Base-by-base conservation (phyloP, 2,329 filamentous ascomycete species). In the Hirsutella rhossiliensis region DNA sequence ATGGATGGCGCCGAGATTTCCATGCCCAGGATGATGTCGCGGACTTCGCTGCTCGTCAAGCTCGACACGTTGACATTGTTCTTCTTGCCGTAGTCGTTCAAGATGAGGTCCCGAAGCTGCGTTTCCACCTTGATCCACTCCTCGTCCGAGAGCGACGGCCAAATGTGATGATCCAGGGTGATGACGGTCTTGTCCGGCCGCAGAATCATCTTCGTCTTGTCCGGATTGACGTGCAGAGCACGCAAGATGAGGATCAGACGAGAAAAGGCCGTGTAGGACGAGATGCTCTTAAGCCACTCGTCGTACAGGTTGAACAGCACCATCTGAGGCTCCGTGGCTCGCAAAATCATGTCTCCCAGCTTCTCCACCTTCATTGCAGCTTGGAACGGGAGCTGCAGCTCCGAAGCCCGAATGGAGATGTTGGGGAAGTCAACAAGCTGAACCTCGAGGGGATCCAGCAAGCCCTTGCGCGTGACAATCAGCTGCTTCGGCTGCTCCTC, bases 41-140 rank as follows among this genome's bases (percentile, higher is more conserved):
- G 82, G 42, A 98, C 92, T 77, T 98, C 92, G 56, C 86, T 95
- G 60, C 81, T 95, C 1, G 92, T 98, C 65, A 98, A 73, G 62
- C 88, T 95, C 15, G 94, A 94, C 12, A 92, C 90, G 56, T 98
- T 98, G 70, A 98, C 92, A 55, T 97, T 98, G 72, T 98, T 98
- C 77, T 98, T 98, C 78, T 97, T 98, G 60, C 92, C 92, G 61
- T 98, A 98, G 61, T 98, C 92, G 54, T 97, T 96, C 53, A 98
- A 62, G 56, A 98, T 98, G 52, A 98, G 71, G 71, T 98, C 92
- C 62, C 92, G 83, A 37, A 98, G 72, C 60, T 94, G 87, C 39
- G 88, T 88, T 72, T 98, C 92, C n/a, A 98, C 87, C 77, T 96
- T 96, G 66, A 98, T 92, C 92, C 92, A 98, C 50, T 95, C 89